Conservation (phyloP, 2,329 filamentous ascomycete species). For the Fusarium sp. region DNA sequence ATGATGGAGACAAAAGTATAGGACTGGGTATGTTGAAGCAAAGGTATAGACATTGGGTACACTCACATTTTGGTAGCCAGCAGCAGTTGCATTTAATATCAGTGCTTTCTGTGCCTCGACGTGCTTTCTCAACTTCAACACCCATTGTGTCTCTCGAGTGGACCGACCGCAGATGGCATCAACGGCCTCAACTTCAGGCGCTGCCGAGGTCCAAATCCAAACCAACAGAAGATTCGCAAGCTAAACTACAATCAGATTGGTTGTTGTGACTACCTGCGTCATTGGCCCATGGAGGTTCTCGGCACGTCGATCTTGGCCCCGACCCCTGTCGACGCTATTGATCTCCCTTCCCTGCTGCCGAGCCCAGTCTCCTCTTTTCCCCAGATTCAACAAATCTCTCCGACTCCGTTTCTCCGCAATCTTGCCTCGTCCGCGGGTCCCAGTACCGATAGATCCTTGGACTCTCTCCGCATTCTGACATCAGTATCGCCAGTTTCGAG, state of each 20-base stretch:
- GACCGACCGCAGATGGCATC: not conserved
- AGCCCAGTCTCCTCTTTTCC: not conserved
- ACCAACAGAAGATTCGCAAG: constrained; percentile 8
- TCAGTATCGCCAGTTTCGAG: not conserved
- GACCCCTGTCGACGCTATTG: constrained; percentile 1
- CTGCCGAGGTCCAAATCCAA: not conserved
- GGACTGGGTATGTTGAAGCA: not conserved
- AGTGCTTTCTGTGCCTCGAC: not conserved
- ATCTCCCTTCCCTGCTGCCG: not conserved
- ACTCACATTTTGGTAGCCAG: not conserved
- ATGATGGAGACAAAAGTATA: not conserved
- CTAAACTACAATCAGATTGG: constrained; percentile 1
- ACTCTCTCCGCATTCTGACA: not conserved
- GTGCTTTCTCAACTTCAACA: not conserved
- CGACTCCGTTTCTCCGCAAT: constrained; percentile 11
- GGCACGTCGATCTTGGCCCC: not conserved
- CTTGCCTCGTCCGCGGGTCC: constrained; percentile 17
- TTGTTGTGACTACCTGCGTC: not conserved
- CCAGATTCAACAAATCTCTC: not conserved
- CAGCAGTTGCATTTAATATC: not conserved
- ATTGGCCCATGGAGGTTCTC: not conserved
- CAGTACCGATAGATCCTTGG: not conserved
- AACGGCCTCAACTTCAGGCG: not conserved
- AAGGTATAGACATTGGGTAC: not conserved
- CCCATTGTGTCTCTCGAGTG: not conserved